These are phyloP conservation scores for Pulicaria dysenterica DNA, from an alignment of 129 eudicot genomes.

Conservation along the genomic window DNA sequence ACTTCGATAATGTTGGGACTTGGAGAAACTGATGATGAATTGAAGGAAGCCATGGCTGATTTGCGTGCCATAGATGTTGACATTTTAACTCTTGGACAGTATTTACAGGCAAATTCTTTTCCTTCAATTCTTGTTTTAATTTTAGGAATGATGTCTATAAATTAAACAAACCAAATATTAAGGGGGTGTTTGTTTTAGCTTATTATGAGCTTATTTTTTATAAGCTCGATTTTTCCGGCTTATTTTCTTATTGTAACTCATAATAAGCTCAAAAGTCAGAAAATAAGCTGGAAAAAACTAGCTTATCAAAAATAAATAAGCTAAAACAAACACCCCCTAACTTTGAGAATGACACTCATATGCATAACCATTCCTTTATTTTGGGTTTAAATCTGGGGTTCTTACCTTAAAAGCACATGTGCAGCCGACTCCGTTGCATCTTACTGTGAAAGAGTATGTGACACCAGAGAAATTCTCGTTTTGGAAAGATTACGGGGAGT, in stretches of 20 bases:
- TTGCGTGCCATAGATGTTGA: slow-evolving; percentile 89
- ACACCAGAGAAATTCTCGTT: slow-evolving; percentile 79
- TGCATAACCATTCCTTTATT: too few relatives aligned
- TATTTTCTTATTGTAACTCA: too few relatives aligned
- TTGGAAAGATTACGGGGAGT: slow-evolving; percentile 91
- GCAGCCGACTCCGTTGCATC: slow-evolving; percentile 92
- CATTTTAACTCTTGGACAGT: slow-evolving; percentile 93
- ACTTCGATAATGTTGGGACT: slow-evolving; percentile 97
- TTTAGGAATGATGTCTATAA: neutral
- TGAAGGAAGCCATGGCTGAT: slow-evolving; percentile 93
- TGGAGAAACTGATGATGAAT: slow-evolving; percentile 93
- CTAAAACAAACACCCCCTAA: too few relatives aligned
- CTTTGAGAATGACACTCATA: too few relatives aligned
- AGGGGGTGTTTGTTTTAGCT: too few relatives aligned
- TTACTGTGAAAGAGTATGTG: slow-evolving; percentile 87
- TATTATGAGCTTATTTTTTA: too few relatives aligned
- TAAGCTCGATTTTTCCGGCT: too few relatives aligned
- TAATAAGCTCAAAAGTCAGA: too few relatives aligned
- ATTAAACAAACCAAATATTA: too few relatives aligned
- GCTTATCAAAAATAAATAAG: too few relatives aligned
- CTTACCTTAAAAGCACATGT: neutral
- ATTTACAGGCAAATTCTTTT: slow-evolving; percentile 66
- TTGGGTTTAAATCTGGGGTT: too few relatives aligned
- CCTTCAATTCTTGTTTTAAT: neutral
- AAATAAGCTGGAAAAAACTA: too few relatives aligned